Conservation (phyloP, 2,329 filamentous ascomycete genomes). For the Helotiales sp. region DNA sequence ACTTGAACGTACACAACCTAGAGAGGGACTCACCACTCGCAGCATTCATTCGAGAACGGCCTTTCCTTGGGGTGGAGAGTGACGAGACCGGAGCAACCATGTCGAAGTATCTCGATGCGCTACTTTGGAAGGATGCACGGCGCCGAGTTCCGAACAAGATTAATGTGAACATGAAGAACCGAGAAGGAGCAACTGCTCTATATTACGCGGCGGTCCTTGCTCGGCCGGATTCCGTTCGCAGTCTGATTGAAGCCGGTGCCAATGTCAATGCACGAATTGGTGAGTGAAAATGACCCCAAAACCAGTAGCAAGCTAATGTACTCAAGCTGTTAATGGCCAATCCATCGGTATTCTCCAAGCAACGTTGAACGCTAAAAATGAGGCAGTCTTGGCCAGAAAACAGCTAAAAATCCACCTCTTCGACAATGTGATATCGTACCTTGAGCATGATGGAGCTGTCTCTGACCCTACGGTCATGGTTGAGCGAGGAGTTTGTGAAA, state of each 20-base stretch:
- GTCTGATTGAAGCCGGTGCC: slow-evolving; percentile 17
- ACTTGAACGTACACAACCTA: slow-evolving; percentile 15
- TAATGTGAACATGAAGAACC: slow-evolving; percentile 24
- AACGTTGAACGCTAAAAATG: slow-evolving; percentile 5
- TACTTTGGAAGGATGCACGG: slow-evolving; percentile 19
- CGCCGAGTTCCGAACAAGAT: slow-evolving; percentile 19
- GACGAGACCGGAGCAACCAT: slow-evolving; percentile 22
- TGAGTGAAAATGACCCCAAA: not conserved
- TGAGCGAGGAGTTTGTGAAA: slow-evolving; percentile 4
- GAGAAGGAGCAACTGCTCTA: slow-evolving; percentile 19
- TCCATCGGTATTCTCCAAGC: slow-evolving; percentile 14
- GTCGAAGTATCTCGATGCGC: slow-evolving; percentile 26
- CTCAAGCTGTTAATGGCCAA: not conserved
- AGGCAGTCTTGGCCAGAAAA: not conserved
- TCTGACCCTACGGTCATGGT: slow-evolving; percentile 3
- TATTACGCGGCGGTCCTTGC: slow-evolving; percentile 14
- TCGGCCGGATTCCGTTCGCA: slow-evolving; percentile 21
- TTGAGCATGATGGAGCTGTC: slow-evolving; percentile 19
- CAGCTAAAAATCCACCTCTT: slow-evolving; percentile 8
- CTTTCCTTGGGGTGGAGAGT: slow-evolving; percentile 6
- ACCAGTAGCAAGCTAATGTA: not conserved
- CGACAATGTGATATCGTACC: slow-evolving; percentile 25
- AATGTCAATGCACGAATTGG: slow-evolving; percentile 12
- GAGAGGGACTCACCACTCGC: slow-evolving; percentile 6
- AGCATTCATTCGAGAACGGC: slow-evolving; percentile 9